phyloP scores from a whole-genome alignment of 441 rosid genomes.

The Euphorbia celastroides region DNA sequence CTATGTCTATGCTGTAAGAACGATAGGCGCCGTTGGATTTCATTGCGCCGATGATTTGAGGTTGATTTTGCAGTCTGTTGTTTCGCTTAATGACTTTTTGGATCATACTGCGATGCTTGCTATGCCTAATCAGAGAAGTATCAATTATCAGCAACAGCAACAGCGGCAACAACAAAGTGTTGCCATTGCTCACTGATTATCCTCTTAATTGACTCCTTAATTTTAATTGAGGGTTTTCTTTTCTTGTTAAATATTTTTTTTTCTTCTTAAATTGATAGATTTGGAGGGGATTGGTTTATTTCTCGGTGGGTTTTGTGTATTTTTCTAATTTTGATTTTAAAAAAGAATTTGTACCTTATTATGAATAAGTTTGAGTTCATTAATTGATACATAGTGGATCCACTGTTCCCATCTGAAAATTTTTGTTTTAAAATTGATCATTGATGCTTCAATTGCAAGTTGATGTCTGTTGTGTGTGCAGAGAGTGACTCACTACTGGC shows the following conservation, averaged over 20 bases:
- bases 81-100: slow-evolving; percentile 81
- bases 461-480: slow-evolving; percentile 1
- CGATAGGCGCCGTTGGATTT: slow-evolving; percentile 49
- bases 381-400: neutral
- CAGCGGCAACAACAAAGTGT: slow-evolving; percentile 19
- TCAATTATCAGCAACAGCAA: slow-evolving; percentile 36
- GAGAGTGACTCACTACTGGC: slow-evolving; percentile 12
- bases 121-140: slow-evolving; percentile 80
- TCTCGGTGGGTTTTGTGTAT: slow-evolving; percentile 14
- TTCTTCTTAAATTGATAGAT: neutral
- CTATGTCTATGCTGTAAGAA: slow-evolving; percentile 78
- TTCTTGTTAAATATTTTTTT: slow-evolving; percentile 6
- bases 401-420: neutral
- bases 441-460: neutral
- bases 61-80: slow-evolving; percentile 72
- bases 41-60: slow-evolving; percentile 68
- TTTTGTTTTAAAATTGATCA: neutral
- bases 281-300: slow-evolving; percentile 28
- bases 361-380: slow-evolving; percentile 24
- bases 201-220: neutral
- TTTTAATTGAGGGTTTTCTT: neutral
- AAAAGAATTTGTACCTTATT: slow-evolving; percentile 11
- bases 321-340: neutral
- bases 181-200: slow-evolving; percentile 68
- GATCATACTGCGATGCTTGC: slow-evolving; percentile 96